These are phyloP conservation scores for Murraya koenigii DNA, from an alignment of 345 rosid genomes.

Conservation along the genomic window DNA sequence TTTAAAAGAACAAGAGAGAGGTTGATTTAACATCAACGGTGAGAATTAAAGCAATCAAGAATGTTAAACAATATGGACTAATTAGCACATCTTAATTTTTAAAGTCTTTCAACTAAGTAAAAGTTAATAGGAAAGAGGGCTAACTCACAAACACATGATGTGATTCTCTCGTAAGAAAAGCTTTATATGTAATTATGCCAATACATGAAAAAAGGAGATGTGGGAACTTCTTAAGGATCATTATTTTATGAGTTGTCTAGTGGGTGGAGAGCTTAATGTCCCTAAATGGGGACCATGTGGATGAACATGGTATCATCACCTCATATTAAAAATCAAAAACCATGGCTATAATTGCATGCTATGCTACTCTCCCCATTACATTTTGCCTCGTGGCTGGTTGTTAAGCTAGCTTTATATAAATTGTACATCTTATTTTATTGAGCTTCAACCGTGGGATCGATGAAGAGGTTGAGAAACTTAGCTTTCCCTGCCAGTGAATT, in stretches of 20 bases:
- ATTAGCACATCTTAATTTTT: neutral
- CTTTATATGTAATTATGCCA: neutral
- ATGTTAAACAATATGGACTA: neutral
- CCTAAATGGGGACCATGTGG: constrained; percentile 50
- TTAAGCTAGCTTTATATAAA: constrained; percentile 3
- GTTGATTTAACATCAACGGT: constrained; percentile 1
- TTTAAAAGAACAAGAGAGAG: no score
- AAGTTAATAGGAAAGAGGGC: neutral
- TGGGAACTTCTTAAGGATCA: constrained; percentile 19
- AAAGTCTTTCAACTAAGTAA: neutral
- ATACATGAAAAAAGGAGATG: neutral
- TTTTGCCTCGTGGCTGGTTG: constrained; percentile 19
- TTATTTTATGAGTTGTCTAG: constrained; percentile 34
- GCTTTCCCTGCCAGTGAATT: neutral
- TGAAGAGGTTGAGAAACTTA: neutral
- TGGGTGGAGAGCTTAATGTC: constrained; percentile 37
- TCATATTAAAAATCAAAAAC: constrained; percentile 10
- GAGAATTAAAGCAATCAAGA: constrained; percentile 17
- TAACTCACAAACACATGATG: constrained; percentile 19
- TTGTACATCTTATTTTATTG: constrained; percentile 3
- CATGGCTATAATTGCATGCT: constrained; percentile 19
- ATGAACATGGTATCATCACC: constrained; percentile 33
- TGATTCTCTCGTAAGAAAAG: constrained; percentile 10
- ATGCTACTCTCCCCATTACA: constrained; percentile 11
- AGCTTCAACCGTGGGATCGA: constrained; percentile 12